Conservation (phyloP, 73 alveolate genomes). For the Paramecium caudatum region DNA sequence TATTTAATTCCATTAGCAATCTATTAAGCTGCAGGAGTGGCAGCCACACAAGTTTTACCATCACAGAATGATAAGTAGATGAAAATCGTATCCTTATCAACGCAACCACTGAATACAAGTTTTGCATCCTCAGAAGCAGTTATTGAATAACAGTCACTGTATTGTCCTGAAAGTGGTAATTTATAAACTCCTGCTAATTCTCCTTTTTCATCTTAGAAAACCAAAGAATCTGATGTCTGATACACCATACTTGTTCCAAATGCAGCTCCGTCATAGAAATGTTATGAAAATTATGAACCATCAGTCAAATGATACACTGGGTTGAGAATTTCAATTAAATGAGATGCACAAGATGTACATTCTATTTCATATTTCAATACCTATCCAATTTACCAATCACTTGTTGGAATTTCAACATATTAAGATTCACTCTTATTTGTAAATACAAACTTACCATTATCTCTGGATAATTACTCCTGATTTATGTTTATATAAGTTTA, state of each 20-base stretch:
- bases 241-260: not conserved
- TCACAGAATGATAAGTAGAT: conserved; percentile 25
- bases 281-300: conserved; percentile 3
- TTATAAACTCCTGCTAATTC: not conserved
- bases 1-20: not conserved
- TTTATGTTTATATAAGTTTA: not conserved
- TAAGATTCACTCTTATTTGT: not conserved
- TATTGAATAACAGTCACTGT: not conserved
- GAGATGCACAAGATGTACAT: conserved; percentile 12
- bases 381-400: conserved; percentile 55
- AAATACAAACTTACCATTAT: not conserved
- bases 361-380: not conserved
- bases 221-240: not conserved
- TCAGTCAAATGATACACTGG: conserved; percentile 40
- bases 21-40: not conserved
- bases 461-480: not conserved
- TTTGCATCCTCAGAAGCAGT: conserved; percentile 27
- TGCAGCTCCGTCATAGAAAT: conserved; percentile 1
- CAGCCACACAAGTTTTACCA: not conserved
- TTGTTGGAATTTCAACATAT: not conserved
- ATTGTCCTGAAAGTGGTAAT: not conserved
- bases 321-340: not conserved
- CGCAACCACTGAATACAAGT: conserved; percentile 14
- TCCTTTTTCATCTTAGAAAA: not conserved
- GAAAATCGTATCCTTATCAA: not conserved